phyloP scores from a whole-genome alignment of 306 rosid genomes.

The Fagus sylvatica region DNA sequence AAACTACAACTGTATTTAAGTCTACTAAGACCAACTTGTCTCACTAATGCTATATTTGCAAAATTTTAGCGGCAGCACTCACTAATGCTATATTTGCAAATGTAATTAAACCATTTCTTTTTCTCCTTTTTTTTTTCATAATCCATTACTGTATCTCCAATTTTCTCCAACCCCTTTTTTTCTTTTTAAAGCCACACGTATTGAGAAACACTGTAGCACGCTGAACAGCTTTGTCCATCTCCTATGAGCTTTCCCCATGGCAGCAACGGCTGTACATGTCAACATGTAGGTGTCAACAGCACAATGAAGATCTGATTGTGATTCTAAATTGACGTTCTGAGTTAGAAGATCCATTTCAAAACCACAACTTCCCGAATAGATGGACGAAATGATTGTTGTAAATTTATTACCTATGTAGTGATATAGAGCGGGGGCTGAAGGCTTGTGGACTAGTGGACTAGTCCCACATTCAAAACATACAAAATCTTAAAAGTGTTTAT shows the following conservation, averaged over 20 bases:
- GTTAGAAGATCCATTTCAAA: constrained; percentile 59
- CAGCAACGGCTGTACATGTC: constrained; percentile 48
- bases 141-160: constrained; percentile 30
- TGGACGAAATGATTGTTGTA: constrained; percentile 72
- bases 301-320: constrained; percentile 58
- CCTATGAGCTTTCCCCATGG: constrained; percentile 25
- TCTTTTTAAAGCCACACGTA: no score
- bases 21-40: constrained; percentile 28
- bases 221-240: constrained; percentile 85
- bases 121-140: constrained; percentile 15
- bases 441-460: no score
- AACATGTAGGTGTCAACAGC: constrained; percentile 54
- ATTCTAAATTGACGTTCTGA: constrained; percentile 42
- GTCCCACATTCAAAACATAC: constrained; percentile 59
- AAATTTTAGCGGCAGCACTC: no score
- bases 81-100: constrained; percentile 2
- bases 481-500: no score
- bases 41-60: constrained; percentile 26
- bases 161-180: constrained; percentile 7
- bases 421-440: constrained; percentile 53
- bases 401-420: no score
- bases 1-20: constrained; percentile 48
- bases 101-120: constrained; percentile 8
- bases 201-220: constrained; percentile 71
- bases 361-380: constrained; percentile 58